phyloP scores from a whole-genome alignment of 2,329 filamentous ascomycete species.

The Amauroascus verrucosus region DNA sequence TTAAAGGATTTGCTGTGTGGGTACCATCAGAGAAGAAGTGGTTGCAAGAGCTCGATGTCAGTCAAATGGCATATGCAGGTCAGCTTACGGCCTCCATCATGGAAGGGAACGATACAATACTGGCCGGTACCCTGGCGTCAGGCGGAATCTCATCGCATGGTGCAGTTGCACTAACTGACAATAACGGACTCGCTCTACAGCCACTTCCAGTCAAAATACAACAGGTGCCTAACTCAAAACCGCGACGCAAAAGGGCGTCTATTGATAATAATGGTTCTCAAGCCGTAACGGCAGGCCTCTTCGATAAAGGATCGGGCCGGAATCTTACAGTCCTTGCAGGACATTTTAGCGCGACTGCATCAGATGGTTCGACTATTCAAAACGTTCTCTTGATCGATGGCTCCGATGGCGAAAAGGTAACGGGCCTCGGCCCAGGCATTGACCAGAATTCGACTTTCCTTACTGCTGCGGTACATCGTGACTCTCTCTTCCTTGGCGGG shows the following conservation, averaged over 20 bases:
- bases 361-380: conserved; percentile 59
- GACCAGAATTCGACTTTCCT: conserved; percentile 64
- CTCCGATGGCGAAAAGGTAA: conserved; percentile 54
- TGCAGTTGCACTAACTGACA: conserved; percentile 52
- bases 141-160: conserved; percentile 63
- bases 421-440: conserved; percentile 53
- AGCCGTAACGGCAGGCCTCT: conserved; percentile 24
- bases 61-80: conserved; percentile 59
- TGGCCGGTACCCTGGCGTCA: conserved; percentile 73
- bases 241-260: conserved; percentile 21
- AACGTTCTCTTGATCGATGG: conserved; percentile 79
- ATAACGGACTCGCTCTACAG: conserved; percentile 29
- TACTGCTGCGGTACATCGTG: conserved; percentile 56
- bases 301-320: conserved; percentile 16
- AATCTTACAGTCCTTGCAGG: conserved; percentile 86
- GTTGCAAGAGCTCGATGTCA: conserved; percentile 64
- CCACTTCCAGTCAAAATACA: conserved; percentile 43
- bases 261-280: conserved; percentile 27
- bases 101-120: conserved; percentile 50
- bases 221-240: conserved; percentile 18
- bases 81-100: conserved; percentile 59
- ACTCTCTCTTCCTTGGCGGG: conserved; percentile 73
- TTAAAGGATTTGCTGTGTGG: conserved; percentile 79
- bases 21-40: conserved; percentile 76
- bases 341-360: conserved; percentile 63